These are phyloP conservation scores for Mortierella sp. DNA, from an alignment of 371 early-diverging fungal species.

Conservation along the genomic window DNA sequence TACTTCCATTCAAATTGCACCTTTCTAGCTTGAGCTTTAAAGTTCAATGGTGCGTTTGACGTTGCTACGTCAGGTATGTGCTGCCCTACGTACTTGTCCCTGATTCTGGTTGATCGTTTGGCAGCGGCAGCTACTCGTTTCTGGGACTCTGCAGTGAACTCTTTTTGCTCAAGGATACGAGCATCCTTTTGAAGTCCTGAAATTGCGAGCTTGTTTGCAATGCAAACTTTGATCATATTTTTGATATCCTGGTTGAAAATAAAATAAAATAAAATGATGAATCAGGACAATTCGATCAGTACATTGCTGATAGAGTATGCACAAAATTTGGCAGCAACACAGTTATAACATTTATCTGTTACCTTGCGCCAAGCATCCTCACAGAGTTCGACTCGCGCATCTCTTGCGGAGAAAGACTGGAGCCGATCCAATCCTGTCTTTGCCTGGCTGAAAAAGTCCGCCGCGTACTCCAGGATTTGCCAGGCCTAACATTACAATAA, in stretches of 20 bases:
- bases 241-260: constrained; percentile 56
- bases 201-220: constrained; percentile 58
- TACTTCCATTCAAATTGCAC: constrained; percentile 60
- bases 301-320: not conserved
- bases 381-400: constrained; percentile 63
- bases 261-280: not conserved
- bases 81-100: not conserved
- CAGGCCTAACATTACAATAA: constrained; percentile 37
- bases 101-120: constrained; percentile 10
- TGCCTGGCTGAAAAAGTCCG: constrained; percentile 46
- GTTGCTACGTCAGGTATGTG: not conserved
- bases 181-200: constrained; percentile 32
- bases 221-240: constrained; percentile 59
- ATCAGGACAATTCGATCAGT: not conserved
- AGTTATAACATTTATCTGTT: constrained; percentile 1
- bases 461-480: constrained; percentile 48
- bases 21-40: constrained; percentile 21
- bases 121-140: not conserved
- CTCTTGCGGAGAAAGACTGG: constrained; percentile 26
- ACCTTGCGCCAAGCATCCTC: constrained; percentile 60
- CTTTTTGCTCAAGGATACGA: constrained; percentile 30
- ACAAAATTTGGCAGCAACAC: too few relatives aligned
- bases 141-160: not conserved
- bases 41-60: not conserved
- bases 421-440: constrained; percentile 53